Conservation (phyloP, 140 eudicot genomes). For the Oenanthe javanica region DNA sequence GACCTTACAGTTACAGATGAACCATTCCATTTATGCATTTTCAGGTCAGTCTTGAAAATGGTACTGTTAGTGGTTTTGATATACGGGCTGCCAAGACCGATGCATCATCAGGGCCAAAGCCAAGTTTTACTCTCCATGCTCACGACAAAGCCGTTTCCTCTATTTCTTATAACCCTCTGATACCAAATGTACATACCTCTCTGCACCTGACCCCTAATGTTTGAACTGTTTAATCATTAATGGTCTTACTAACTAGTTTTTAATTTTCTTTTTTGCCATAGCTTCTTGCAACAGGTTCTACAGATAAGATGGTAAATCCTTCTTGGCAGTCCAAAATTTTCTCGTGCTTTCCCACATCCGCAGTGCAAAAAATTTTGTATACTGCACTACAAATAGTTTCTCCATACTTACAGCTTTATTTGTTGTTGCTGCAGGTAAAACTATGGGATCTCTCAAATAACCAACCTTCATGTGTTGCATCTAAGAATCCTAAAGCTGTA, state of each 20-base stretch:
- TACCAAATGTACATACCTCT: conserved; percentile 55
- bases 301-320: conserved; percentile 69
- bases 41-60: conserved; percentile 89
- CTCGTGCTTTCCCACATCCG: background rate
- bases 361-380: background rate
- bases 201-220: background rate
- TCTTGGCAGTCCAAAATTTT: background rate
- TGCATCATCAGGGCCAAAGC: conserved; percentile 42
- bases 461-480: conserved; percentile 78
- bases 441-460: conserved; percentile 81
- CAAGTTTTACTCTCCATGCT: conserved; percentile 79
- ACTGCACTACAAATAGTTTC: background rate
- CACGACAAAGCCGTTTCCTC: conserved; percentile 85
- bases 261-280: conserved; percentile 15
- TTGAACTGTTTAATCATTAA: background rate
- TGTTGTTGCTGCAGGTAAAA: conserved; percentile 46
- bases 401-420: background rate
- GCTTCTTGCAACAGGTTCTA: conserved; percentile 93
- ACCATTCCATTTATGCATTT: conserved; percentile 8
- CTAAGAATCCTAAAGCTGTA: conserved; percentile 86
- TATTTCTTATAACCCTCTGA: conserved; percentile 51
- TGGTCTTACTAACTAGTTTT: background rate
- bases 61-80: conserved; percentile 75
- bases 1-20: background rate
- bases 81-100: conserved; percentile 56